These are phyloP conservation scores for Reticulascus tulasneorum DNA, from an alignment of 2,329 filamentous ascomycete species.

Conservation along the genomic window DNA sequence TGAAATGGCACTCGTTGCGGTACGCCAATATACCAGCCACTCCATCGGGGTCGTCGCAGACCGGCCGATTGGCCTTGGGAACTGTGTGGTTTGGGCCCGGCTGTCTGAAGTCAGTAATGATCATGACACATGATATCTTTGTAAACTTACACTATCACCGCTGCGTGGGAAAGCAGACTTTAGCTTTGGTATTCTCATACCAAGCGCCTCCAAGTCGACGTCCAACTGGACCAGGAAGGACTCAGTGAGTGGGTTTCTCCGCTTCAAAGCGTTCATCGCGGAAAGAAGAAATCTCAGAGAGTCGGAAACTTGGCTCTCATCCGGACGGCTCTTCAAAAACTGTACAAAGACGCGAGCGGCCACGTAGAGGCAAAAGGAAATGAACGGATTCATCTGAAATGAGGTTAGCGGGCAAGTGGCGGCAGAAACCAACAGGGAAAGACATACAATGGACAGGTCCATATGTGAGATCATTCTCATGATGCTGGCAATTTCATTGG, in stretches of 20 bases:
- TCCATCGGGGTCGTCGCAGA: conserved; percentile 27
- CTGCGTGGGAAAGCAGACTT: conserved; percentile 51
- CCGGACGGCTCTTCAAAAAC: conserved; percentile 89
- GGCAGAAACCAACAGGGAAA: too few relatives aligned
- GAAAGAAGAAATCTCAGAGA: conserved; percentile 86
- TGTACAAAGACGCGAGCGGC: conserved; percentile 92
- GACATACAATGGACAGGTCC: conserved; percentile 73
- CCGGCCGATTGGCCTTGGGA: conserved; percentile 17
- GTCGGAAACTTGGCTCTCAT: conserved; percentile 73
- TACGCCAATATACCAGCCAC: conserved; percentile 38
- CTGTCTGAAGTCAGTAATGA: conserved; percentile 21
- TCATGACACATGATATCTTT: background rate
- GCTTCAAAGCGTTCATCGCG: conserved; percentile 86
- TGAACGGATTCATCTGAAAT: conserved; percentile 84
- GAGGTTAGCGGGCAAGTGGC: conserved; percentile 17
- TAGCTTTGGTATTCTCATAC: conserved; percentile 56
- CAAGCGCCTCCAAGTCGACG: conserved; percentile 77
- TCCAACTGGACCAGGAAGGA: conserved; percentile 93
- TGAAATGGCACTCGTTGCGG: conserved; percentile 39
- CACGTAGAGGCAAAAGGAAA: conserved; percentile 95
- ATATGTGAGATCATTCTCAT: conserved; percentile 94
- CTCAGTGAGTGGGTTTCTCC: conserved; percentile 84
- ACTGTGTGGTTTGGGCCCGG: conserved; percentile 19
- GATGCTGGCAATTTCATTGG: conserved; percentile 88
- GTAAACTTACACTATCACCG: conserved; percentile 43